Evolutionary conservation across 768 basidiomycete genomes (phyloP).

Genomic region (Boletus fagicola): DNA sequence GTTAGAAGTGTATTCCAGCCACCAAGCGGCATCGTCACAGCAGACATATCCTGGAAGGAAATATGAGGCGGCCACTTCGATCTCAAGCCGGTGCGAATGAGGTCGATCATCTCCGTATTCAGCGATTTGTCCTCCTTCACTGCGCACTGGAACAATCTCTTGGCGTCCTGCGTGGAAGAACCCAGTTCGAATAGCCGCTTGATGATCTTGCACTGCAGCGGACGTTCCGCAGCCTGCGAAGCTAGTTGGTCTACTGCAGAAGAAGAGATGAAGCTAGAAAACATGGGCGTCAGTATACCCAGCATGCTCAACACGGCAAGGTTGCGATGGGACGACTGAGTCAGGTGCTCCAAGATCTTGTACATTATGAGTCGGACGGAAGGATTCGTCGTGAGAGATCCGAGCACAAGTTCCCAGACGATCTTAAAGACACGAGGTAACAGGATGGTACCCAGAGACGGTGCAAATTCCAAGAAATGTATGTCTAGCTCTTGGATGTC

Average conservation of each 20-base stretch:
- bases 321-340: conserved; percentile 63
- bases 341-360: conserved; percentile 63
- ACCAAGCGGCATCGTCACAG: conserved; percentile 49
- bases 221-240: conserved; percentile 40
- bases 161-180: conserved; percentile 59
- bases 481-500: conserved; percentile 42
- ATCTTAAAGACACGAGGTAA: conserved; percentile 62
- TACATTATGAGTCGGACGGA: conserved; percentile 52
- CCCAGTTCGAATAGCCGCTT: conserved; percentile 75
- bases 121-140: conserved; percentile 49
- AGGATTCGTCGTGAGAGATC: conserved; percentile 34
- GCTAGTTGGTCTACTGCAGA: conserved; percentile 17
- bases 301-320: conserved; percentile 62
- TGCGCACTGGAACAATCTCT: conserved; percentile 58
- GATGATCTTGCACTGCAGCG: conserved; percentile 59
- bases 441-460: conserved; percentile 47
- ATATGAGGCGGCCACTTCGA: conserved; percentile 80
- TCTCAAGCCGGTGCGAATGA: conserved; percentile 69
- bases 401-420: conserved; percentile 51
- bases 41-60: conserved; percentile 57
- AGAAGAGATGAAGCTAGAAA: conserved; percentile 33
- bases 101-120: conserved; percentile 64
- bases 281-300: conserved; percentile 50
- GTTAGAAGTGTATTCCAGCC: conserved; percentile 52
- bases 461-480: conserved; percentile 40